Evolutionary conservation across 2,329 filamentous ascomycete species (phyloP), one percentile per base, ranked within the genome.

Genomic region (Immersiporthe knoxdaviesiana): DNA sequence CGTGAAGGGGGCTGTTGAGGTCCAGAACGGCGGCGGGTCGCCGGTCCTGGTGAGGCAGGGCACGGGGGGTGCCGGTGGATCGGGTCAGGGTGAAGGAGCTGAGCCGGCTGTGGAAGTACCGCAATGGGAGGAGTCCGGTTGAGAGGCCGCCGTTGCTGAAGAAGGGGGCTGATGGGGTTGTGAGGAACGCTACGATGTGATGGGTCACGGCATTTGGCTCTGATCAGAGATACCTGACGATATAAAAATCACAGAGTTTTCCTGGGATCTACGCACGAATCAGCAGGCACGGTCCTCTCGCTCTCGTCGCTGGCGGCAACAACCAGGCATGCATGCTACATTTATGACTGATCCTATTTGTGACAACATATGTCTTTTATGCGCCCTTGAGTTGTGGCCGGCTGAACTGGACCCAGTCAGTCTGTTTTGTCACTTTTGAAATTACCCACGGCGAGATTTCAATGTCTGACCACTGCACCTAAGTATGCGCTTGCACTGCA

Each of bases 71-170:
- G 56, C 65, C 69, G 74, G 10, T 66, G 59, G 76, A 37, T 30
- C 70, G 75, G 39, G 81, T 87, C 56, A 85, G 81, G 74, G 87
- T 90, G 7, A 88, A 85, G 77, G 85, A 90, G 66, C 78, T 90
- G 60, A 89, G 87, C 74, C 82, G 88, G 60, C 76, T 91, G 37
- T 90, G 88, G 88, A 80, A 84, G 71, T 90, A 90, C 74, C 80
- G 87, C 64, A 90, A 90, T 74, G 88, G 88, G 1, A 79, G 76
- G 68, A 85, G 82, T 54, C 88, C 88, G 1, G 74, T 80, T 6
- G 83, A 85, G 54, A 73, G 74, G 37, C 80, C 81, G 18, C 78
- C 79, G 0, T 71, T 79, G 69, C 65, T 84, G 54, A 67, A 73
- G 2, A 74, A 70, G 37, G 79, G 65, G 35, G 8, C 27, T 35